These are phyloP conservation scores for Paramecium bursaria DNA, from an alignment of 73 alveolate species.

Conservation along the genomic window DNA sequence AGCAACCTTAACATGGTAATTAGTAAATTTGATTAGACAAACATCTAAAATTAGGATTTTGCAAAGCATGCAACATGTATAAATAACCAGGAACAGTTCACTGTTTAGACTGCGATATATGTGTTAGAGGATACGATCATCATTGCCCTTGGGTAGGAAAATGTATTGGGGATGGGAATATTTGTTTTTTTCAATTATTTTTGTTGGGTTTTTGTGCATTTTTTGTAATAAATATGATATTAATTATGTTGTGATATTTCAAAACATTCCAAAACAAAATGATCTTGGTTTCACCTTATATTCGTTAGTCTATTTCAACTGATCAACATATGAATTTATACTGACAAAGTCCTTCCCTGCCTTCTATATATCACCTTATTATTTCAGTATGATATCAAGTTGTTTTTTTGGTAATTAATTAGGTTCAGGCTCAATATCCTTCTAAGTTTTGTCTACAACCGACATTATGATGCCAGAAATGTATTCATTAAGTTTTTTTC, in stretches of 20 bases:
- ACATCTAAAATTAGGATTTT: not conserved
- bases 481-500: slow-evolving; percentile 48
- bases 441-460: not conserved
- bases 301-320: no score
- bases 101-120: slow-evolving; percentile 85
- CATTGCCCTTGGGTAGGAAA: slow-evolving; percentile 96
- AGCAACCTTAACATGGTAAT: no score
- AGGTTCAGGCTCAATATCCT: no score
- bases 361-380: no score
- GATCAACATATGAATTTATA: no score
- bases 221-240: slow-evolving; percentile 12
- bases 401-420: no score
- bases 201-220: slow-evolving; percentile 56
- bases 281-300: no score
- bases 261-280: no score
- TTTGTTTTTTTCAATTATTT: slow-evolving; percentile 74
- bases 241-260: slow-evolving; percentile 28
- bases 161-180: slow-evolving; percentile 87
- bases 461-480: slow-evolving; percentile 17
- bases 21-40: not conserved
- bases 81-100: slow-evolving; percentile 73
- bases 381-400: no score
- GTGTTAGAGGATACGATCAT: slow-evolving; percentile 92
- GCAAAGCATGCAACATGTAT: slow-evolving; percentile 12
- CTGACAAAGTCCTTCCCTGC: no score